These are phyloP conservation scores for Pyrenophora graminea DNA, from an alignment of 2,329 filamentous ascomycete genomes.

Conservation along the genomic window DNA sequence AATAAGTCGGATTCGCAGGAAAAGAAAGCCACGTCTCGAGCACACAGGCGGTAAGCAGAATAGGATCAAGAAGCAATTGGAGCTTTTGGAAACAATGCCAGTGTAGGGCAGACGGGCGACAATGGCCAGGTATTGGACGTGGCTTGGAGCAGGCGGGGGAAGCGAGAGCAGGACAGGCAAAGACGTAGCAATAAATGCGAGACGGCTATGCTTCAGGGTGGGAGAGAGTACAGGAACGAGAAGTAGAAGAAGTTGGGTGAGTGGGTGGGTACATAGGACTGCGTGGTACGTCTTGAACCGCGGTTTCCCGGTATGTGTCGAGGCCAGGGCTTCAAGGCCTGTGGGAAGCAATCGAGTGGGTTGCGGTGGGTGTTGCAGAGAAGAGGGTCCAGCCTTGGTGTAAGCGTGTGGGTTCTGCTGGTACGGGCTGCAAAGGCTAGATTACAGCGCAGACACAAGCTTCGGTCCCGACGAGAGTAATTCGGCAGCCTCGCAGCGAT, in stretches of 20 bases:
- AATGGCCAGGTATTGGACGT: conserved; percentile 20
- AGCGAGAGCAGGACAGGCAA: conserved; percentile 9
- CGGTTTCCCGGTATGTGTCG: conserved; percentile 18
- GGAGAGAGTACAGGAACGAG: conserved; percentile 15
- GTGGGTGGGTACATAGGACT: conserved; percentile 18
- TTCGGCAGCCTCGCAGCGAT: conserved; percentile 34
- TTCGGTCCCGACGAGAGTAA: conserved; percentile 30
- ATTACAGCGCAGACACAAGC: conserved; percentile 35
- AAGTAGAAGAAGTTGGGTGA: conserved; percentile 14
- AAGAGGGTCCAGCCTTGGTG: conserved; percentile 20
- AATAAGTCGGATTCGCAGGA: neutral
- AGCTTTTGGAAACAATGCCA: conserved; percentile 5
- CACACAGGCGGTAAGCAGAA: conserved; percentile 17
- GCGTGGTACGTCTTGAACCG: conserved; percentile 18
- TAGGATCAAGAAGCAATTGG: conserved; percentile 4
- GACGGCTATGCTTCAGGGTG: conserved; percentile 8
- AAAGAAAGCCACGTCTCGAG: conserved; percentile 12
- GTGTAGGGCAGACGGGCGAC: conserved; percentile 1
- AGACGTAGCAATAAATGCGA: conserved; percentile 12
- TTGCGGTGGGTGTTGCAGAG: conserved; percentile 12
- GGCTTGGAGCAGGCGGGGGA: conserved; percentile 11
- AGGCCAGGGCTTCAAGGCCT: conserved; percentile 8
- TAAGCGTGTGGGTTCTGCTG: conserved; percentile 19
- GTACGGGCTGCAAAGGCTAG: conserved; percentile 26
- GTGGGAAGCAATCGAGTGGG: conserved; percentile 13